Evolutionary conservation across 2,329 filamentous ascomycete genomes (phyloP).

Genomic region (Zymoseptoria tritici): DNA sequence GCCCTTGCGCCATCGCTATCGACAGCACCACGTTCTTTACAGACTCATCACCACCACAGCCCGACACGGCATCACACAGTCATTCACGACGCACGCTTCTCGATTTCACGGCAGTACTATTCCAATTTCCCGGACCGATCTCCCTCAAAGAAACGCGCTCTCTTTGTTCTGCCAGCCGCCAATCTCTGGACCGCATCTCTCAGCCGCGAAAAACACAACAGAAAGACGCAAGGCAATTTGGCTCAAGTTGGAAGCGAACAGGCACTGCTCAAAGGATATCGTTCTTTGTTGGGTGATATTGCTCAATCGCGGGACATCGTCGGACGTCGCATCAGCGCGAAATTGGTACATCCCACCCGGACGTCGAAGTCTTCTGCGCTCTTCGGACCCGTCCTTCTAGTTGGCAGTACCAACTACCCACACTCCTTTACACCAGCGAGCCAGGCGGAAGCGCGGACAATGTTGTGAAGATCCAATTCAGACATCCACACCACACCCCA

Average conservation of each 20-base stretch:
- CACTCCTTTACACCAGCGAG: conserved; percentile 22
- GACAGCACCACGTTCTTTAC: background rate
- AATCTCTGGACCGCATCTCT: background rate
- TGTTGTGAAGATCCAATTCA: conserved; percentile 18
- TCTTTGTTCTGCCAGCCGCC: background rate
- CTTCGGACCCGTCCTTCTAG: background rate
- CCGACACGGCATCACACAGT: background rate
- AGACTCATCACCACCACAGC: background rate
- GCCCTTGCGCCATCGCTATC: background rate
- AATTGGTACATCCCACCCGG: background rate
- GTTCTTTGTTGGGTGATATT: background rate
- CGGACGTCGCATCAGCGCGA: background rate
- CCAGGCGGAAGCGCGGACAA: conserved; percentile 15
- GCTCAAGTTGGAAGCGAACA: background rate
- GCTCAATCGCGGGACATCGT: background rate
- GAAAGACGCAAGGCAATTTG: background rate
- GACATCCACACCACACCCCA: conserved; percentile 6
- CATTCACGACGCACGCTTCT: background rate
- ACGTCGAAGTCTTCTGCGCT: background rate
- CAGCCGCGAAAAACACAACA: background rate
- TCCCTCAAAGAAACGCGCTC: background rate
- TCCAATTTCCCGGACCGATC: background rate
- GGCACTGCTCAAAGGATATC: background rate
- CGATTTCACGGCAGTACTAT: background rate
- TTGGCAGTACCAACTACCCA: conserved; percentile 23